Evolutionary conservation across 371 early-diverging fungal species (phyloP).

Genomic region (Apophysomyces sp.): DNA sequence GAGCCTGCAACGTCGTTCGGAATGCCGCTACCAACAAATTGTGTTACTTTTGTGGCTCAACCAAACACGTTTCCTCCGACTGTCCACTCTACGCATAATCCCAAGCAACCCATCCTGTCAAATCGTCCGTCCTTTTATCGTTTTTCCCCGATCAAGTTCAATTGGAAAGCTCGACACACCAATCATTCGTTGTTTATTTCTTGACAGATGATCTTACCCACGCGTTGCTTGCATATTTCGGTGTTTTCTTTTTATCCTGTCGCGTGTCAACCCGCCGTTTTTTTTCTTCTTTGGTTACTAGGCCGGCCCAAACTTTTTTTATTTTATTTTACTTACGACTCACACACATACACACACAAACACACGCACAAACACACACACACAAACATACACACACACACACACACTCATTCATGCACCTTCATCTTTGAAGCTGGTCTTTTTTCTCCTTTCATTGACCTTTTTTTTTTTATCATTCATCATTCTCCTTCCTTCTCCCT

Average conservation of each 20-base stretch:
- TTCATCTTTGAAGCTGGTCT: not conserved
- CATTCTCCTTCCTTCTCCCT: not conserved
- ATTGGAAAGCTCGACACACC: not conserved
- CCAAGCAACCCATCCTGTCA: not conserved
- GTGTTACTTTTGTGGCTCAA: conserved; percentile 50
- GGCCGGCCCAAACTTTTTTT: not conserved
- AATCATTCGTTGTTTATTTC: not conserved
- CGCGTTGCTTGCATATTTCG: not conserved
- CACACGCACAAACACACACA: not conserved
- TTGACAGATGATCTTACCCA: not conserved
- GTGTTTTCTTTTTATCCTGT: not conserved
- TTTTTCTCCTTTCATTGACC: not conserved
- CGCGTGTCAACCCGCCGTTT: not conserved
- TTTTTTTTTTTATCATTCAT: not conserved
- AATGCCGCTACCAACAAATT: conserved; percentile 15
- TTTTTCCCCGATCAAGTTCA: not conserved
- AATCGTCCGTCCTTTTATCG: not conserved
- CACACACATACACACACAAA: not conserved
- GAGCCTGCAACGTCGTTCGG: conserved; percentile 5
- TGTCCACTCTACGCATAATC: conserved; percentile 47
- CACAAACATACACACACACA: not conserved
- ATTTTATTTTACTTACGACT: not conserved
- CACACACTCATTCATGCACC: not conserved
- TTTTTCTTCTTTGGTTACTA: not conserved
- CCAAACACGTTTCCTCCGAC: conserved; percentile 45